A percentile compares a stretch with the other conserved stretches of the same genome.
These are phyloP conservation scores for Cutaneotrichosporon cavernicola DNA, from an alignment of 1,284 basidiomycete species.

Conservation along the genomic window DNA sequence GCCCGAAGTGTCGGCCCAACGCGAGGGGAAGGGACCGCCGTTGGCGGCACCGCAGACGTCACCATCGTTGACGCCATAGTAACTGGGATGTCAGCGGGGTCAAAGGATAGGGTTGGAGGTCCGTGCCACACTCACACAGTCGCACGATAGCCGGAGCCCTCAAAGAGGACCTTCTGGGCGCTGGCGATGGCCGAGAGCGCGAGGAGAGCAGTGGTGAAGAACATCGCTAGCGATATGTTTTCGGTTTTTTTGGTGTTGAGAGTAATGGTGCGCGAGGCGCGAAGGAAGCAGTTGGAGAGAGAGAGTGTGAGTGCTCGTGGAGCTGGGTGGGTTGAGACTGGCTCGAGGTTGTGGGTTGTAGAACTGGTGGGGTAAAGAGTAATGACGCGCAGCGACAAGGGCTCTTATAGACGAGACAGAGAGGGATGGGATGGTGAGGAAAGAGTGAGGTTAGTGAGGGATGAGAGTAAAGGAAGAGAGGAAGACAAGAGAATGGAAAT, in stretches of 20 bases:
- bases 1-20: conserved; percentile 24
- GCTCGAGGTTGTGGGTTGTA: not conserved
- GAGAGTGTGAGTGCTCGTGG: conserved; percentile 4
- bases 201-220: conserved; percentile 13
- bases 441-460: not conserved
- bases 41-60: conserved; percentile 21
- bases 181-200: conserved; percentile 16
- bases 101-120: not conserved
- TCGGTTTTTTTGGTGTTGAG: not conserved
- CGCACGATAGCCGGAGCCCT: conserved; percentile 12
- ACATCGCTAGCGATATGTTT: conserved; percentile 11
- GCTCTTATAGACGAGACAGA: not conserved
- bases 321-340: not conserved
- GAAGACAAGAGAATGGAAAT: not conserved
- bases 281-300: not conserved
- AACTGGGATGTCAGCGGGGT: conserved; percentile 15
- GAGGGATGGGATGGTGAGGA: not conserved
- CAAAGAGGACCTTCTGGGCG: conserved; percentile 22
- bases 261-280: not conserved
- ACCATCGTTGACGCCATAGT: conserved; percentile 24
- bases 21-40: conserved; percentile 24
- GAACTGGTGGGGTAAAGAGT: not conserved
- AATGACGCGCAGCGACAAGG: not conserved
- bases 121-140: conserved; percentile 20
- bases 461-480: conserved; percentile 1